Conservation (phyloP, 2,329 filamentous ascomycete species). For the Paraphoma chrysanthemicola region DNA sequence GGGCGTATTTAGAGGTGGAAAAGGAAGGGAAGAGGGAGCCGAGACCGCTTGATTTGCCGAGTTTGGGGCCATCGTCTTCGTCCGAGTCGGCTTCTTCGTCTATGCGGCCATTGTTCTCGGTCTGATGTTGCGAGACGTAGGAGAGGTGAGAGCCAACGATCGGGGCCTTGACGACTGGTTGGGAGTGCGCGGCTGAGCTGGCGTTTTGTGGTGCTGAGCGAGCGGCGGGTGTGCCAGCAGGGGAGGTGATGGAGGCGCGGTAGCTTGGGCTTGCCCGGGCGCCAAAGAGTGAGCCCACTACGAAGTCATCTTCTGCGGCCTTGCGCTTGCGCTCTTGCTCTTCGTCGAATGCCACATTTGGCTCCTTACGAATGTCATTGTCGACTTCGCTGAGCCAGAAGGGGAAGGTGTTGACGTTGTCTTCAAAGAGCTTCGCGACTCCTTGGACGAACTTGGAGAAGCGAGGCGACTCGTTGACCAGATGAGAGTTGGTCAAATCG, state of each 20-base stretch:
- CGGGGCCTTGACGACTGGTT: slow-evolving; percentile 23
- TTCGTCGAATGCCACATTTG: slow-evolving; percentile 86
- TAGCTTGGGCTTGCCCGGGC: slow-evolving; percentile 52
- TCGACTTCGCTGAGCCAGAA: slow-evolving; percentile 96
- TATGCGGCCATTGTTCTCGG: slow-evolving; percentile 44
- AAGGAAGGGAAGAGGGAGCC: slow-evolving; percentile 81
- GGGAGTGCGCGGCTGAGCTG: slow-evolving; percentile 25
- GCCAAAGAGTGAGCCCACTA: slow-evolving; percentile 86
- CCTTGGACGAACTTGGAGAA: slow-evolving; percentile 99
- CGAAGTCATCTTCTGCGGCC: slow-evolving; percentile 83
- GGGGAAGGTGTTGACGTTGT: slow-evolving; percentile 93
- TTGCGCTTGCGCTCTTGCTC: slow-evolving; percentile 85
- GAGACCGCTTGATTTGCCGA: slow-evolving; percentile 57
- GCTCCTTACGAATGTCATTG: slow-evolving; percentile 91
- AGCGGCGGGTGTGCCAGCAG: slow-evolving; percentile 66
- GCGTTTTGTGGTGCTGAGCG: slow-evolving; percentile 31
- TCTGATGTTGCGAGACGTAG: slow-evolving; percentile 14
- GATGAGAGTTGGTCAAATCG: slow-evolving; percentile 89
- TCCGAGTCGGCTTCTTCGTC: slow-evolving; percentile 58
- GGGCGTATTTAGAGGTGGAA: slow-evolving; percentile 74
- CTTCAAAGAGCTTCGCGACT: slow-evolving; percentile 86
- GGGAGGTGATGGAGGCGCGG: slow-evolving; percentile 67
- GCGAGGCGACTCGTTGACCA: slow-evolving; percentile 85
- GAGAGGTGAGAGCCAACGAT: slow-evolving; percentile 26
- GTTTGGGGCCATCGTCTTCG: slow-evolving; percentile 53